phyloP scores from a whole-genome alignment of 495 filamentous ascomycete genomes.

The Penicillium crystallinum region DNA sequence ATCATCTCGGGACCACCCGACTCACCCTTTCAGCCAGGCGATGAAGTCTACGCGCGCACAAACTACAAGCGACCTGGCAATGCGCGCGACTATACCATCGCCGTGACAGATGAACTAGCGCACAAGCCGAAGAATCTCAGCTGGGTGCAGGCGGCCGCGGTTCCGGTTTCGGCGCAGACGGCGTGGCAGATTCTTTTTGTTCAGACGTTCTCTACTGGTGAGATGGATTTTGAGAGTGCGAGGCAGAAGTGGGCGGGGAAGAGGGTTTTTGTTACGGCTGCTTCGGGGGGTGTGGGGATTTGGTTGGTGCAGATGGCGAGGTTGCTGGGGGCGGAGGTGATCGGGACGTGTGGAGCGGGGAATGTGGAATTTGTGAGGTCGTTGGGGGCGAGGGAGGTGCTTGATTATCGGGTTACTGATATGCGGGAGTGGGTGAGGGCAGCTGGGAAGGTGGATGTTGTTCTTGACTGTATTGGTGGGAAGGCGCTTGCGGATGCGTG shows the following conservation, averaged over 20 bases:
- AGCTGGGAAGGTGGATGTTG: constrained; percentile 38
- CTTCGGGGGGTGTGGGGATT: constrained; percentile 49
- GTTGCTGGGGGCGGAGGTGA: constrained; percentile 35
- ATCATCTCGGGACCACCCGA: constrained; percentile 35
- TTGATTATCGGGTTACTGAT: constrained; percentile 39
- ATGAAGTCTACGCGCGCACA: constrained; percentile 48
- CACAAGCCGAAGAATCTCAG: constrained; percentile 30
- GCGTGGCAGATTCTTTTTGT: constrained; percentile 51
- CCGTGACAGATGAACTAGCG: constrained; percentile 39
- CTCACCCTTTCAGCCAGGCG: constrained; percentile 44
- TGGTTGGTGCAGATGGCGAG: constrained; percentile 54
- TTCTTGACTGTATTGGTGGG: constrained; percentile 50
- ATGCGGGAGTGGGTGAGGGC: constrained; percentile 31
- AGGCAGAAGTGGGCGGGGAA: constrained; percentile 21
- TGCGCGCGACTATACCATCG: constrained; percentile 44
- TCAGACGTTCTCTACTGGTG: constrained; percentile 24
- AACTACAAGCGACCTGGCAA: constrained; percentile 35
- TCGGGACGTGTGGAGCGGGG: constrained; percentile 37
- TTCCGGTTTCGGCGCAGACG: constrained; percentile 44
- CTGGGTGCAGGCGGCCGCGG: constrained; percentile 42
- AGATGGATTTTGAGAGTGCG: background rate
- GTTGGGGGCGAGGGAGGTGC: constrained; percentile 41
- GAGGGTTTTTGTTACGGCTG: constrained; percentile 46
- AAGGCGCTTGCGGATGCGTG: constrained; percentile 42
- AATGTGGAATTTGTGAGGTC: constrained; percentile 38